Base-by-base conservation (phyloP, 805 yeast species). In the Nakazawaea ambrosiae region DNA sequence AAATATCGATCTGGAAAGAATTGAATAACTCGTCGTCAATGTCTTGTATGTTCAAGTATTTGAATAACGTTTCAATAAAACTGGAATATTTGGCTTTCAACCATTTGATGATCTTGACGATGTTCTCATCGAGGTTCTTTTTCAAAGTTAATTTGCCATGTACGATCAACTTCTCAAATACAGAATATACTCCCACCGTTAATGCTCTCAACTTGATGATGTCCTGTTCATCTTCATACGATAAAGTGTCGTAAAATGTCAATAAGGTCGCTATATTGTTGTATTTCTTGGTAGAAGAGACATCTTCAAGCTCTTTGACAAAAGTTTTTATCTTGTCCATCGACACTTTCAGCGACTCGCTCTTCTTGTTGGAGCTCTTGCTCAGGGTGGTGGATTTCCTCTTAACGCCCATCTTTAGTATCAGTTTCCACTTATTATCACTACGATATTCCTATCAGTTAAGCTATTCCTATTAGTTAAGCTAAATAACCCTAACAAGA, bases 101-200 rank as follows among this genome's bases (percentile, higher is more conserved):
- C 90, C 95, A 84, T 45, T 68, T 65, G 24, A 69, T 69, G n/a
- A 79, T 69, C 7, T 67, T 48, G 14, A 60, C 57, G 43, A 68
- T 66, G 39, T 73, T 69, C 25, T 69, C 77, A 30, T 67, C 67
- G 20, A 50, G 50, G 7, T 12, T 12, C 4, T 45, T 50, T 30
- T 54, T 58, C 11, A 57, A 54, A 19, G 48, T 56, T 28, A 81
- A 51, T 15, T 57, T 51, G 0, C 68, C 70, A 4, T 64, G 55
- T 31, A 64, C 56, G 27, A 73, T 58, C 20, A 80, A 53, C 26
- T 57, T 51, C 39, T 70, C 72, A 51, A 81, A 82, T 8, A 68
- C 50, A 44, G 67, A 61, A 44, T 57, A 62, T 27, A 81, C 44
- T 2, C 63, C 51, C 16, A 73, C 42, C 2, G 71, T 51, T 16